A percentile compares a stretch with the other conserved stretches of the same genome.
Evolutionary conservation across 495 filamentous ascomycete species (phyloP).

Genomic region (Annulohypoxylon nitens): DNA sequence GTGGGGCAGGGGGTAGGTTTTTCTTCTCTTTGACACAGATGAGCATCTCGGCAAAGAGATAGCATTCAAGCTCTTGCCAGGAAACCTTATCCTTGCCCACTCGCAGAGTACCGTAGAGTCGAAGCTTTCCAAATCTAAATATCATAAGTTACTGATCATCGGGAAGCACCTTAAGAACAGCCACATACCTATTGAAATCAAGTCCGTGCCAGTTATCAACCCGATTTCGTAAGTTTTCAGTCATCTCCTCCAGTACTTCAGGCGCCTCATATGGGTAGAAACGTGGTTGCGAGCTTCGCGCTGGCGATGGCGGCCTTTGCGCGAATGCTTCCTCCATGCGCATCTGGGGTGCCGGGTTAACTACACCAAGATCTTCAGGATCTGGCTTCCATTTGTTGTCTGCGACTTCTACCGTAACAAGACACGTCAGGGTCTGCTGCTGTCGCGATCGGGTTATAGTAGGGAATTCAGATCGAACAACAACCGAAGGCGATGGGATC

Average conservation of each 20-base stretch:
- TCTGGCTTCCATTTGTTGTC: constrained; percentile 93
- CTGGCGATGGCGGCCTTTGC: constrained; percentile 64
- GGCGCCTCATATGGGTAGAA: constrained; percentile 71
- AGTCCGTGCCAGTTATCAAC: constrained; percentile 99
- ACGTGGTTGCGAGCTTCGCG: constrained; percentile 61
- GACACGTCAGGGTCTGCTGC: constrained; percentile 93
- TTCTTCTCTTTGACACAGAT: constrained; percentile 99
- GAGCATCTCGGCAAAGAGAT: constrained; percentile 98
- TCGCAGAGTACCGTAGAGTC: constrained; percentile 88
- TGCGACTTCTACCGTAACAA: constrained; percentile 94
- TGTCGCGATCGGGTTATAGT: constrained; percentile 92
- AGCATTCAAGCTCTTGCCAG: constrained; percentile 99
- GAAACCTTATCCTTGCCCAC: constrained; percentile 97
- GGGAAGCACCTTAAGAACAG: constrained; percentile 1
- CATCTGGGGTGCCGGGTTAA: constrained; percentile 61
- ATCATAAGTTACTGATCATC: constrained; percentile 22
- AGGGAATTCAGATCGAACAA: constrained; percentile 95
- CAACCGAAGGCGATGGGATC: constrained; percentile 90
- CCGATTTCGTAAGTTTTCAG: constrained; percentile 83
- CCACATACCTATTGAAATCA: constrained; percentile 84
- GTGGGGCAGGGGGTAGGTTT: constrained; percentile 54
- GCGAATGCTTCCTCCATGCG: constrained; percentile 62
- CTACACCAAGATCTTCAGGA: constrained; percentile 81
- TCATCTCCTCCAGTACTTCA: constrained; percentile 84
- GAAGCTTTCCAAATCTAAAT: constrained; percentile 89